These are phyloP conservation scores for Starmerella vaccinii DNA, from an alignment of 805 yeast genomes.

Conservation along the genomic window DNA sequence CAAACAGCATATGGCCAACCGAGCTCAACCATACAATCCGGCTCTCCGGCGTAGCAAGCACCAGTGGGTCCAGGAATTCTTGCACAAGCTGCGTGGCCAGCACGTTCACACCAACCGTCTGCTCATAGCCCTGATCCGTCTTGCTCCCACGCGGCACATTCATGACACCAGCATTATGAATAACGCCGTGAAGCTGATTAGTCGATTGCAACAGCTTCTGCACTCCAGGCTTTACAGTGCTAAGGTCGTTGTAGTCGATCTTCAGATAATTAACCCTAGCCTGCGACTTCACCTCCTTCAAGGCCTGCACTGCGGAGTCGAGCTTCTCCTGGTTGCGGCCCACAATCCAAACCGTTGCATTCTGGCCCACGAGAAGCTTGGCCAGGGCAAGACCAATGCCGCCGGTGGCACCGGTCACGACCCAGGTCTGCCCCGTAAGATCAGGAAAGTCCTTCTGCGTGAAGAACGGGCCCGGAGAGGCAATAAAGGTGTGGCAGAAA, in stretches of 20 bases:
- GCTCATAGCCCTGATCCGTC: conserved; percentile 39
- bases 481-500: background rate
- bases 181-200: conserved; percentile 19
- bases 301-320: conserved; percentile 25
- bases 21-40: conserved; percentile 42
- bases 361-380: conserved; percentile 10
- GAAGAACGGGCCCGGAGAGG: conserved; percentile 9
- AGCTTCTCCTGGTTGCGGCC: conserved; percentile 34
- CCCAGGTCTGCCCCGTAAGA: conserved; percentile 29
- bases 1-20: conserved; percentile 29
- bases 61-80: conserved; percentile 30
- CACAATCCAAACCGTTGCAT: conserved; percentile 33
- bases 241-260: conserved; percentile 25
- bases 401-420: conserved; percentile 25
- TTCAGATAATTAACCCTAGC: conserved; percentile 20
- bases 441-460: conserved; percentile 26
- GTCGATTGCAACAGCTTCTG: conserved; percentile 12
- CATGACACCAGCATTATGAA: conserved; percentile 27
- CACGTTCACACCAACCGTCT: conserved; percentile 39
- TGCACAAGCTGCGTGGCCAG: conserved; percentile 41
- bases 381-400: conserved; percentile 22
- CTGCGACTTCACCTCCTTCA: conserved; percentile 26
- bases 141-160: conserved; percentile 30
- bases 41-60: conserved; percentile 32
- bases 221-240: conserved; percentile 22